Percentiles rank a stretch among this genome's conserved stretches.
phyloP scores from a whole-genome alignment of 345 rosid genomes.

The Angophora floribunda region DNA sequence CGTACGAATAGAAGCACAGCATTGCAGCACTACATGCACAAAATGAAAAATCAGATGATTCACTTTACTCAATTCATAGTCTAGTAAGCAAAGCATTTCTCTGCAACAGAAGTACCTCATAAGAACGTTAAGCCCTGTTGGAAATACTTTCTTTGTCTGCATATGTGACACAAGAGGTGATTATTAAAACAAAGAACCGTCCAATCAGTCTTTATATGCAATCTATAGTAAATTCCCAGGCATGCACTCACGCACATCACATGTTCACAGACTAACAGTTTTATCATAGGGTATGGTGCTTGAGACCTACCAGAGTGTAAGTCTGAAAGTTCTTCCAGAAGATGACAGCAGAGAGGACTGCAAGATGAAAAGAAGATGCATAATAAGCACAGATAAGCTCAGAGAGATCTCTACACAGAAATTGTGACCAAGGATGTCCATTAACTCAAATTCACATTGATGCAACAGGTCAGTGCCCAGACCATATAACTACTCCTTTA shows the following conservation, averaged over 20 bases:
- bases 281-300: neutral
- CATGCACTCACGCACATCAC: neutral
- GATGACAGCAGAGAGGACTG: constrained; percentile 73
- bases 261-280: neutral
- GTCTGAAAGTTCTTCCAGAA: constrained; percentile 63
- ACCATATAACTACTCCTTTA: neutral
- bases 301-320: constrained; percentile 45
- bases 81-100: neutral
- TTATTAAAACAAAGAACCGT: neutral
- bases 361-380: constrained; percentile 6
- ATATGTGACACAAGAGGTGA: constrained; percentile 1
- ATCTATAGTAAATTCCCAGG: neutral
- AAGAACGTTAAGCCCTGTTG: constrained; percentile 42
- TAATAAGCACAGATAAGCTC: neutral
- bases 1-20: constrained; percentile 71
- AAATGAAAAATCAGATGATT: neutral
- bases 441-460: neutral
- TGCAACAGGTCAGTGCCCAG: neutral
- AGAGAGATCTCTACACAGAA: neutral
- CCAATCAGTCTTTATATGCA: neutral
- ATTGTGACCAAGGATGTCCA: neutral
- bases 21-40: constrained; percentile 55
- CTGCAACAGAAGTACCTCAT: constrained; percentile 36
- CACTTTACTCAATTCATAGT: neutral
- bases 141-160: constrained; percentile 81